Percentiles rank a stretch among this genome's conserved stretches.
phyloP scores from a whole-genome alignment of 78 protist genomes.

The Cavenderia fasciculata region DNA sequence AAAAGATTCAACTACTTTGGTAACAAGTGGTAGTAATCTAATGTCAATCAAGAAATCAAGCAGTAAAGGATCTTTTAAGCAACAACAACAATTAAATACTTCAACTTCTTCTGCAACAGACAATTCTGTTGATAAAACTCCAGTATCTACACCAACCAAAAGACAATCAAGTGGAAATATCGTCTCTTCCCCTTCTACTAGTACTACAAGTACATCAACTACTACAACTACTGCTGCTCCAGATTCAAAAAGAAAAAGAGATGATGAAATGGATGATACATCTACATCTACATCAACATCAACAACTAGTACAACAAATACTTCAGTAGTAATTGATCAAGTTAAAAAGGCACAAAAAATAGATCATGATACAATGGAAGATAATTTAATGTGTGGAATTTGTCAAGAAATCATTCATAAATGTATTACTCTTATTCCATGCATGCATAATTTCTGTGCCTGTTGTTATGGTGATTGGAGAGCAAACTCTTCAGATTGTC shows the following conservation, averaged over 20 bases:
- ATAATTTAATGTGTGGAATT: slow-evolving; percentile 69
- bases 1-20: neutral
- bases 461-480: slow-evolving; percentile 76
- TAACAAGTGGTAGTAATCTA: neutral
- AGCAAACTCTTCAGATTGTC: slow-evolving; percentile 52
- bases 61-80: too few relatives aligned
- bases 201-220: slow-evolving; percentile 11
- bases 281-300: neutral
- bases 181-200: neutral
- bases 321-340: neutral
- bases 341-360: neutral
- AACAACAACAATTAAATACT: too few relatives aligned
- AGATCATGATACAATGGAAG: slow-evolving; percentile 18
- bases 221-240: neutral
- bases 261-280: neutral
- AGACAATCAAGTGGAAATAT: too few relatives aligned
- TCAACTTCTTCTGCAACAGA: too few relatives aligned
- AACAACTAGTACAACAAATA: neutral
- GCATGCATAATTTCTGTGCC: slow-evolving; percentile 80
- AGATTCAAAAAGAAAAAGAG: slow-evolving; percentile 16
- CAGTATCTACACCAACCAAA: too few relatives aligned
- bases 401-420: slow-evolving; percentile 75
- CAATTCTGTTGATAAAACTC: too few relatives aligned
- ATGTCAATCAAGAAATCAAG: slow-evolving; percentile 10
- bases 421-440: slow-evolving; percentile 69